These are phyloP conservation scores for Bacterosira constricta DNA, from an alignment of 108 stramenopile genomes.

Conservation along the genomic window DNA sequence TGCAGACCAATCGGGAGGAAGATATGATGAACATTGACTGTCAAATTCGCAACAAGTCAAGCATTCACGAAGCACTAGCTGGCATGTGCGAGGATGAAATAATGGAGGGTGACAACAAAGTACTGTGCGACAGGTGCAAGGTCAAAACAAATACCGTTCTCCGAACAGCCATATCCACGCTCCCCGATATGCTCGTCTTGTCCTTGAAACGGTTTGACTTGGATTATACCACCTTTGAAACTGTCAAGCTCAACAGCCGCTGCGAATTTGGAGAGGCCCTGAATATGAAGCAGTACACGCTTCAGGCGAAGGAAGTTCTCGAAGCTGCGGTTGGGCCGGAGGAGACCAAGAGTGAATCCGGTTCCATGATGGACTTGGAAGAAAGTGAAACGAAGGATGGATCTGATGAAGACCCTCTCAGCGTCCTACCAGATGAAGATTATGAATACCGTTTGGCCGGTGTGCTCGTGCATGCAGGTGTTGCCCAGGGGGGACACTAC, in stretches of 20 bases:
- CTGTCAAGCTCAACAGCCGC: slow-evolving; percentile 97
- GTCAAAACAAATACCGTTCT: slow-evolving; percentile 93
- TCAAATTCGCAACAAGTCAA: slow-evolving; percentile 91
- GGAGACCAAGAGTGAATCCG: slow-evolving; percentile 39
- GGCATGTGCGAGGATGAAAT: slow-evolving; percentile 91
- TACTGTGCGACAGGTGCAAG: slow-evolving; percentile 94
- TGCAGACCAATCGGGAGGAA: slow-evolving; percentile 91
- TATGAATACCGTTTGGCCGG: slow-evolving; percentile 95
- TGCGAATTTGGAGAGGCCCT: slow-evolving; percentile 93
- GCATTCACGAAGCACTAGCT: slow-evolving; percentile 93
- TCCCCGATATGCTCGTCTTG: slow-evolving; percentile 93
- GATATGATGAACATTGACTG: slow-evolving; percentile 93
- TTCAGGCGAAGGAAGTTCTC: slow-evolving; percentile 88
- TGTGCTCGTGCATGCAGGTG: slow-evolving; percentile 95
- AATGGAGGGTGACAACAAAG: slow-evolving; percentile 98
- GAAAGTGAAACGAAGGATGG: slow-evolving; percentile 45
- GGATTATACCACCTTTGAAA: slow-evolving; percentile 98
- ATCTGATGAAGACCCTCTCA: slow-evolving; percentile 47
- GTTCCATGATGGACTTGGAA: slow-evolving; percentile 49
- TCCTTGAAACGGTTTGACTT: slow-evolving; percentile 98
- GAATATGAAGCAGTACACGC: slow-evolving; percentile 95
- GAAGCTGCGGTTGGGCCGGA: slow-evolving; percentile 47
- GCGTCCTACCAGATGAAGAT: slow-evolving; percentile 76
- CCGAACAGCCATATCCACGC: slow-evolving; percentile 82
- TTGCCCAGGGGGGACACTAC: slow-evolving; percentile 98